Conservation (phyloP, 169 alveolate genomes). For the Sarcocystis neurona region DNA sequence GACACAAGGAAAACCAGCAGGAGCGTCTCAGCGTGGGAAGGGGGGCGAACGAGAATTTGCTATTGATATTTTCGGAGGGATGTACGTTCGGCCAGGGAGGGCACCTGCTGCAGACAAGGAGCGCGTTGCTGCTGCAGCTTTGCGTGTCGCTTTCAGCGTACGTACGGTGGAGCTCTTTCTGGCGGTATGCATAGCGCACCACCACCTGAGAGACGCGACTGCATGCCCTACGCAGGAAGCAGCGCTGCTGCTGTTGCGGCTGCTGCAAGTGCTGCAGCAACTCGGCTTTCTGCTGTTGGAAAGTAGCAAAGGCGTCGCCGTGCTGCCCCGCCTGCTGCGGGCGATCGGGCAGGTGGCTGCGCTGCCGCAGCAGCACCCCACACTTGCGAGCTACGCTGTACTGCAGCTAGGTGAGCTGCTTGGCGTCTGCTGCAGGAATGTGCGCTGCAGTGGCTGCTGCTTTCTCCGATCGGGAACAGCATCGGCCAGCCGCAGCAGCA, state of each 20-base stretch:
- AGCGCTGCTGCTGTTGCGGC: neutral
- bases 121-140: neutral
- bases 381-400: neutral
- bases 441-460: too few species aligned
- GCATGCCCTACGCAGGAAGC: constrained; percentile 7
- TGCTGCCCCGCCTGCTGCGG: neutral
- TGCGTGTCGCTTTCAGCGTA: neutral
- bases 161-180: neutral
- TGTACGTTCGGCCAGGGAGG: too few species aligned
- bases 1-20: neutral
- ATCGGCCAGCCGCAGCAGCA: too few species aligned
- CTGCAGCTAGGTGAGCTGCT: neutral
- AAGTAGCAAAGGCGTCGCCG: neutral
- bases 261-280: neutral
- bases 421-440: too few species aligned
- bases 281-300: neutral
- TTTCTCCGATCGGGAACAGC: too few species aligned
- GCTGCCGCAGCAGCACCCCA: constrained; percentile 7
- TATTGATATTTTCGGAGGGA: too few species aligned
- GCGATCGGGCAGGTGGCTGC: neutral
- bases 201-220: neutral
- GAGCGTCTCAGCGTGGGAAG: neutral
- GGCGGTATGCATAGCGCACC: neutral
- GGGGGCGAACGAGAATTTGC: too few species aligned
- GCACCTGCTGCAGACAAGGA: too few species aligned